A percentile compares a stretch with the other conserved stretches of the same genome.
These are phyloP conservation scores for Corymbia calophylla DNA, from an alignment of 441 rosid genomes.

Conservation along the genomic window DNA sequence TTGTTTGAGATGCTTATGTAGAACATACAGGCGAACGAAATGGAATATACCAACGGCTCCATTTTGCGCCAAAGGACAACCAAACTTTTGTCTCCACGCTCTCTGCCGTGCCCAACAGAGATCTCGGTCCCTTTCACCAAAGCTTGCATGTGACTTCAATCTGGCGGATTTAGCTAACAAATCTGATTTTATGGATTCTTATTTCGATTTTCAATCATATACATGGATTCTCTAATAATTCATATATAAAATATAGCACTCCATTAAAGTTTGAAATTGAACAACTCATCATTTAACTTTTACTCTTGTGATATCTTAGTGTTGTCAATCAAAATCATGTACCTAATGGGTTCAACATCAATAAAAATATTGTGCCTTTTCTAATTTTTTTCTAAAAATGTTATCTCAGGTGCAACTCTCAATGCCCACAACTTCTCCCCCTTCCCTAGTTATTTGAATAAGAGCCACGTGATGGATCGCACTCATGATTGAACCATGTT, in stretches of 20 bases:
- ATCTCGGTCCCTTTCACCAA: background rate
- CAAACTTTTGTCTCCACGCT: background rate
- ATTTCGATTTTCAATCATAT: background rate
- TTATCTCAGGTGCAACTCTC: background rate
- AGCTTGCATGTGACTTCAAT: background rate
- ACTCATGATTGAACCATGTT: background rate
- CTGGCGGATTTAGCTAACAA: background rate
- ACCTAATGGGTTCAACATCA: background rate
- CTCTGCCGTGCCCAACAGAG: background rate
- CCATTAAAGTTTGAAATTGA: background rate
- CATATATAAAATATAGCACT: background rate
- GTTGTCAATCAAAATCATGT: background rate
- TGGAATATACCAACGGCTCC: background rate
- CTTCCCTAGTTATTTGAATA: background rate
- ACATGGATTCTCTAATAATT: background rate
- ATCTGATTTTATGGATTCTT: background rate
- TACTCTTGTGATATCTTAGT: background rate
- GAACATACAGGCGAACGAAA: background rate
- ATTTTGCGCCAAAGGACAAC: background rate
- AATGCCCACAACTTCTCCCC: background rate
- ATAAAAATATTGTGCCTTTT: background rate
- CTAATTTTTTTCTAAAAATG: background rate
- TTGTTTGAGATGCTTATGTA: background rate
- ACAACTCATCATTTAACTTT: background rate
- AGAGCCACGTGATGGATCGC: background rate